These are phyloP conservation scores for Collybia sordida DNA, from an alignment of 768 basidiomycete genomes.

Conservation along the genomic window DNA sequence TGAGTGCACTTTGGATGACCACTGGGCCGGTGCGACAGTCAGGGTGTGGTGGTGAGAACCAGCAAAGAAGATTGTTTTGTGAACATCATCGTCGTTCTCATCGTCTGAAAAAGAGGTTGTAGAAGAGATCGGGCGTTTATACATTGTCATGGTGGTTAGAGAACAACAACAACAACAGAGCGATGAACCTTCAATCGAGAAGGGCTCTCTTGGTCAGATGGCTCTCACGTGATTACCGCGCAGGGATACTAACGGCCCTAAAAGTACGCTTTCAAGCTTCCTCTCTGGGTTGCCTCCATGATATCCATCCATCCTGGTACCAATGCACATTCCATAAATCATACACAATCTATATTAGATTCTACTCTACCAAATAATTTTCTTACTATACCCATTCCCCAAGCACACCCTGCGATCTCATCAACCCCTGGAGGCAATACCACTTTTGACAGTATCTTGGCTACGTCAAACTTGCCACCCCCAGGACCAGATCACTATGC, in stretches of 20 bases:
- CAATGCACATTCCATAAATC: neutral
- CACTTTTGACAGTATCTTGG: conserved; percentile 39
- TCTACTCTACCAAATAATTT: neutral
- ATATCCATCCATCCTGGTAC: neutral
- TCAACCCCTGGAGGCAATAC: neutral
- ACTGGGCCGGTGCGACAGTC: conserved; percentile 65
- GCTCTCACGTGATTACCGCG: conserved; percentile 14
- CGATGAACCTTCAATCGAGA: conserved; percentile 6
- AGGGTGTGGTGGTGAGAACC: conserved; percentile 41
- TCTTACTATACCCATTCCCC: neutral
- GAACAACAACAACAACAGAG: conserved; percentile 19
- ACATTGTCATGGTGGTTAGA: conserved; percentile 38
- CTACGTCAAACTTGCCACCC: conserved; percentile 44
- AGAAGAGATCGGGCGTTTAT: conserved; percentile 65
- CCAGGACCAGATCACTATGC: conserved; percentile 66
- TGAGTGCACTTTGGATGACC: conserved; percentile 42
- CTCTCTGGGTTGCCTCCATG: conserved; percentile 1
- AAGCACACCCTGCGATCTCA: neutral
- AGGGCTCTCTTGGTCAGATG: conserved; percentile 2
- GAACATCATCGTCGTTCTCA: conserved; percentile 51
- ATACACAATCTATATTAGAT: neutral
- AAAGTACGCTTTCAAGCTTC: no score
- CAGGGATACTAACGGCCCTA: neutral
- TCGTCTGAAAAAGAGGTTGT: conserved; percentile 80
- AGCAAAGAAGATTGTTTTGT: conserved; percentile 54